Conservation (phyloP, 176 grass and related monocot genomes). For the Phoenix roebelenii region DNA sequence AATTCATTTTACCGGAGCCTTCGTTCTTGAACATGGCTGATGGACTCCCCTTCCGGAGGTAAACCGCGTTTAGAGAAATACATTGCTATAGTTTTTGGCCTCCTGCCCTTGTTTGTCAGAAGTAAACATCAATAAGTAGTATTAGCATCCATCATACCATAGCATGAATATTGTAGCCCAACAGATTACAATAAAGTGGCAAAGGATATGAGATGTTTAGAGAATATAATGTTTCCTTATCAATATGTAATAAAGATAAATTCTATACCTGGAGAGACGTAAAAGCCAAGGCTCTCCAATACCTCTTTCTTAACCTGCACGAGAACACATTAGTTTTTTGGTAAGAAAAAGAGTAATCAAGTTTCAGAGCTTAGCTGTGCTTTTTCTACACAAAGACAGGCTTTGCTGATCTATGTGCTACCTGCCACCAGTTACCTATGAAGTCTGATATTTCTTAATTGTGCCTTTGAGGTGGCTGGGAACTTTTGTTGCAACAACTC, state of each 20-base stretch:
- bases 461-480: slow-evolving; percentile 42
- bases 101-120: slow-evolving; percentile 32
- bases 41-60: slow-evolving; percentile 44
- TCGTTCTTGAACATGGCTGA: slow-evolving; percentile 22
- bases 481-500: slow-evolving; percentile 64
- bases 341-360: too few relatives aligned
- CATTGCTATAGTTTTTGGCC: slow-evolving; percentile 35
- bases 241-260: neutral
- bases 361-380: too few relatives aligned
- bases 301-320: slow-evolving; percentile 81
- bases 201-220: neutral
- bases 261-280: slow-evolving; percentile 22
- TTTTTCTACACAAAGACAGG: too few relatives aligned
- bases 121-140: neutral
- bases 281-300: slow-evolving; percentile 65
- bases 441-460: slow-evolving; percentile 73
- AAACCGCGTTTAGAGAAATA: slow-evolving; percentile 94
- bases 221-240: neutral
- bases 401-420: slow-evolving; percentile 4
- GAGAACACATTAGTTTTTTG: slow-evolving; percentile 7
- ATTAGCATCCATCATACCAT: neutral
- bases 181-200: neutral
- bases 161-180: neutral
- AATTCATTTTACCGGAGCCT: neutral
- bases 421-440: slow-evolving; percentile 79